Conservation (phyloP, 2,329 filamentous ascomycete species). For the Aspergillus pseudotamarii region DNA sequence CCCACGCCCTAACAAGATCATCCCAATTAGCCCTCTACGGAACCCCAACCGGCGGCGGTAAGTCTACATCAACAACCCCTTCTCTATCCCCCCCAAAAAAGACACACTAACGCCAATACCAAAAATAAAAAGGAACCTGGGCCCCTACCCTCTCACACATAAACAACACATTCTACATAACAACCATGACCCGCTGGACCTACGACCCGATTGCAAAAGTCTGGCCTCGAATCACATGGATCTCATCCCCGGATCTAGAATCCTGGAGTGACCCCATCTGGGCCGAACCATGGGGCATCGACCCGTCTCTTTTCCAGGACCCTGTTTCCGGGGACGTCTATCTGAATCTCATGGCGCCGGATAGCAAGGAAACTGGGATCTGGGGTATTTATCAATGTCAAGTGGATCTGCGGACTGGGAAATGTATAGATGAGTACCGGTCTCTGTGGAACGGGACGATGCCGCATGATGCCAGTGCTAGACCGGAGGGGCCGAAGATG, state of each 20-base stretch:
- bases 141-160: constrained; percentile 5
- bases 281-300: constrained; percentile 10
- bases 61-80: background rate
- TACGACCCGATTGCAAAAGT: constrained; percentile 3
- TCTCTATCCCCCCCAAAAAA: background rate
- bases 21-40: constrained; percentile 4
- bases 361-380: background rate
- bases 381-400: constrained; percentile 10
- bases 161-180: constrained; percentile 8
- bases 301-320: constrained; percentile 8
- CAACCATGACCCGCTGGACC: constrained; percentile 5
- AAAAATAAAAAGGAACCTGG: constrained; percentile 2
- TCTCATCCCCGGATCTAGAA: constrained; percentile 7
- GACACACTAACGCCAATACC: background rate
- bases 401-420: constrained; percentile 1
- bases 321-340: constrained; percentile 9
- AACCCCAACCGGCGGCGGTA: background rate
- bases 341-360: constrained; percentile 9
- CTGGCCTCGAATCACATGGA: constrained; percentile 5
- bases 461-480: background rate
- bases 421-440: constrained; percentile 4
- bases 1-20: background rate
- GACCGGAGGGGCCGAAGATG: constrained; percentile 7
- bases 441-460: constrained; percentile 11
- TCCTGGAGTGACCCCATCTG: constrained; percentile 9